A percentile compares a stretch with the other conserved stretches of the same genome.
phyloP scores from a whole-genome alignment of 2,329 filamentous ascomycete genomes.

The Colletotrichum gigasporum region DNA sequence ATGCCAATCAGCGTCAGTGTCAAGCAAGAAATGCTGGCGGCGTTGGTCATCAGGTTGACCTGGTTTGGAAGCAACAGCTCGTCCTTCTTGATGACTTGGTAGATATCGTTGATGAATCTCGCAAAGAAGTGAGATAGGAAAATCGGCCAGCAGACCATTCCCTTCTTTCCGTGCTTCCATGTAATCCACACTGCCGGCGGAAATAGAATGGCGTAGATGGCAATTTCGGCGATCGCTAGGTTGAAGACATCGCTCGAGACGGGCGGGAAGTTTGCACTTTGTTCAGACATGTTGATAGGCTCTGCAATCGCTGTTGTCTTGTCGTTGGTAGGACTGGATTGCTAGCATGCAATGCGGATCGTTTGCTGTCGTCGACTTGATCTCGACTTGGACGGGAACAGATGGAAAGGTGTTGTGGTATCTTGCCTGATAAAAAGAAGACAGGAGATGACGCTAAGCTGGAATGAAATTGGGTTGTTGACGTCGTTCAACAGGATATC shows the following conservation, averaged over 20 bases:
- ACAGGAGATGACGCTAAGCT: too few relatives aligned
- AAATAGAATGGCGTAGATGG: constrained; percentile 35
- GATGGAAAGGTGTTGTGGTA: neutral
- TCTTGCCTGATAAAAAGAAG: too few relatives aligned
- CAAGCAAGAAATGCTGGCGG: constrained; percentile 39
- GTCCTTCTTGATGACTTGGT: constrained; percentile 35
- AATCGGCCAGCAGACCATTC: constrained; percentile 43
- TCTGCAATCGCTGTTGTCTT: too few relatives aligned
- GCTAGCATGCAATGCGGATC: too few relatives aligned
- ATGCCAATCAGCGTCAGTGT: constrained; percentile 38
- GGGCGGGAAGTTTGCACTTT: constrained; percentile 7
- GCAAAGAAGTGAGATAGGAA: constrained; percentile 36
- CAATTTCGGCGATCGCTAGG: constrained; percentile 35
- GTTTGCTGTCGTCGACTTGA: too few relatives aligned
- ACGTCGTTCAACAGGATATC: neutral
- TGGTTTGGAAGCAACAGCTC: constrained; percentile 34
- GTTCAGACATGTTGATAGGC: constrained; percentile 6
- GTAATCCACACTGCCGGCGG: constrained; percentile 34
- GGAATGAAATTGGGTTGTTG: too few relatives aligned
- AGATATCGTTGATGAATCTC: constrained; percentile 37
- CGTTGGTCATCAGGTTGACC: constrained; percentile 38
- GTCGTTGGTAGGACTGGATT: too few relatives aligned
- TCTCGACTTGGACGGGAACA: too few relatives aligned
- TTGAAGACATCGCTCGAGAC: constrained; percentile 22
- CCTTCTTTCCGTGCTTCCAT: constrained; percentile 40